A percentile compares a stretch with the other conserved stretches of the same genome.
phyloP scores from a whole-genome alignment of 2,329 filamentous ascomycete species.

The Hymenoscyphus albidus region DNA sequence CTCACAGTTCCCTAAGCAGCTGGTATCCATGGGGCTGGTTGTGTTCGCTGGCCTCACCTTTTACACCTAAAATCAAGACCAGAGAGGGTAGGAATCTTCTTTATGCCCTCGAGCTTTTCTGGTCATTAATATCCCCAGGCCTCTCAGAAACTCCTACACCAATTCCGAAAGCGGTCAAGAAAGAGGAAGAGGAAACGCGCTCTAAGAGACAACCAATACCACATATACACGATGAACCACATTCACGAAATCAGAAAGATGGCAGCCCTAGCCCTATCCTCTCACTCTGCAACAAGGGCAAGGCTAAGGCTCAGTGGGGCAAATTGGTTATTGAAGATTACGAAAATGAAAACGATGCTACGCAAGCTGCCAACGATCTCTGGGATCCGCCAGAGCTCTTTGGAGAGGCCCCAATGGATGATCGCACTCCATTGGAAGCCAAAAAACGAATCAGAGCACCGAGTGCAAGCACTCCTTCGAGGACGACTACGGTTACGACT shows the following conservation, averaged over 20 bases:
- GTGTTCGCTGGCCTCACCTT: background rate
- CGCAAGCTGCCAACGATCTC: slow-evolving; percentile 17
- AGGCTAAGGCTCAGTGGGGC: slow-evolving; percentile 1
- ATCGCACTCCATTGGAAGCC: background rate
- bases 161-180: background rate
- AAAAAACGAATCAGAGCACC: background rate
- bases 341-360: slow-evolving; percentile 20
- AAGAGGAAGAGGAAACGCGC: background rate
- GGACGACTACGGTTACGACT: background rate
- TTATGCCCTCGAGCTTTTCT: background rate
- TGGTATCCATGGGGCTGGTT: background rate
- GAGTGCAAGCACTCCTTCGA: background rate
- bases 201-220: background rate
- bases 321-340: slow-evolving; percentile 14
- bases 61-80: background rate
- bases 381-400: slow-evolving; percentile 25
- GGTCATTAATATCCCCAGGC: background rate
- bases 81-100: background rate
- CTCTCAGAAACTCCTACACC: background rate
- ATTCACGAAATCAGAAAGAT: background rate
- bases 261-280: background rate
- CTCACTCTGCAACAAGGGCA: background rate
- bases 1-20: background rate
- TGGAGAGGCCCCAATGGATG: background rate
- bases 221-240: background rate